A percentile compares a stretch with the other conserved stretches of the same genome.
Conservation (phyloP, 768 basidiomycete species). For the Polyporus arcularius region DNA sequence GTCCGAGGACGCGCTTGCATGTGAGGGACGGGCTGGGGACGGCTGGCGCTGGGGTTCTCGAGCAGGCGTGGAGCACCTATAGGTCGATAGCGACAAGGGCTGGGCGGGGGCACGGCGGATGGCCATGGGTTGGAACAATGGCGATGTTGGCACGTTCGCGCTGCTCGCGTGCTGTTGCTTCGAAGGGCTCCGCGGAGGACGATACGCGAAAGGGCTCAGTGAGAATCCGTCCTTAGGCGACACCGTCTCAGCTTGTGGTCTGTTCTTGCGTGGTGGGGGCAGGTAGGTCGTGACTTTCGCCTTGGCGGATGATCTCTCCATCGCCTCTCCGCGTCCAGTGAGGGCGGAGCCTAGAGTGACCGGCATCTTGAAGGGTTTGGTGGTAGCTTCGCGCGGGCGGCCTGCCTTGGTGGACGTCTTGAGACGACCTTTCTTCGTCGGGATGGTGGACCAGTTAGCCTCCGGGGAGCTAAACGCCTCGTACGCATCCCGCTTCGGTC, state of each 20-base stretch:
- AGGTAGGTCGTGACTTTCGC: neutral
- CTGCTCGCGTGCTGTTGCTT: neutral
- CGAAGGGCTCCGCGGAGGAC: neutral
- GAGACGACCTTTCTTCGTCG: conserved; percentile 7
- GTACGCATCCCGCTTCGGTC: conserved; percentile 24
- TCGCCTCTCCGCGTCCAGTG: neutral
- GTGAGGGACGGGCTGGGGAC: neutral
- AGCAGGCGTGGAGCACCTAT: neutral
- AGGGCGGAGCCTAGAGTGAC: neutral
- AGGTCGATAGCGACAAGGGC: conserved; percentile 1
- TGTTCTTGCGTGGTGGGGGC: conserved; percentile 6
- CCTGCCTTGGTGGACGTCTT: neutral
- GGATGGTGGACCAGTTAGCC: conserved; percentile 26
- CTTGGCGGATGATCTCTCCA: neutral
- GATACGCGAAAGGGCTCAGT: neutral
- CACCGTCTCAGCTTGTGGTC: neutral
- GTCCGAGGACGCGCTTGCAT: neutral
- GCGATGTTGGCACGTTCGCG: neutral
- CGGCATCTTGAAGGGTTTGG: conserved; percentile 6
- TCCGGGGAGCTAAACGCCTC: conserved; percentile 27
- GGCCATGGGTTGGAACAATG: conserved; percentile 4
- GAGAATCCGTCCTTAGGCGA: neutral
- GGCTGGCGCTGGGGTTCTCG: neutral
- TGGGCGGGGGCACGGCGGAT: conserved; percentile 3
- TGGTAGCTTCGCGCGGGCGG: neutral